phyloP scores from a whole-genome alignment of 31 red algal species.

The Bonnemaisonia californica region DNA sequence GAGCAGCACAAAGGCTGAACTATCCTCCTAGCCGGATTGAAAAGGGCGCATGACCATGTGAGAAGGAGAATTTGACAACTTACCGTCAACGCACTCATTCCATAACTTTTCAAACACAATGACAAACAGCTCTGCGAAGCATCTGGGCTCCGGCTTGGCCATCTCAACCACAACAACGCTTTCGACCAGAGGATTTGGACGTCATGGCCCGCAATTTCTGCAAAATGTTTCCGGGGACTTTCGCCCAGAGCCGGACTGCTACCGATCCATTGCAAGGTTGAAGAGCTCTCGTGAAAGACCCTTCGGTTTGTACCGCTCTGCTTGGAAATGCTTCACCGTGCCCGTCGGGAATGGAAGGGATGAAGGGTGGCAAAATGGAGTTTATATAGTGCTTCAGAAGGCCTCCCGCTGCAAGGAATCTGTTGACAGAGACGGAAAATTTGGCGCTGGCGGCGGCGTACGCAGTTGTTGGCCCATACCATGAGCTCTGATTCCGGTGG shows the following conservation, averaged over 20 bases:
- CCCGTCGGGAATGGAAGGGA: neutral
- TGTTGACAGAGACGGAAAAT: too few relatives aligned
- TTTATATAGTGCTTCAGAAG: constrained; percentile 12
- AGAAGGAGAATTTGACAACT: neutral
- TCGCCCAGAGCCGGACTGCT: constrained; percentile 52
- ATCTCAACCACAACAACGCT: constrained; percentile 55
- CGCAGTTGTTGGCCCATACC: too few relatives aligned
- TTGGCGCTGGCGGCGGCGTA: too few relatives aligned
- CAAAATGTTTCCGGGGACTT: constrained; percentile 69
- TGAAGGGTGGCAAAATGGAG: neutral
- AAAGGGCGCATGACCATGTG: neutral
- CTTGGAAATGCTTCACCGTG: constrained; percentile 73
- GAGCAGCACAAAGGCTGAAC: constrained; percentile 42
- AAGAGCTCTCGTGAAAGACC: constrained; percentile 19
- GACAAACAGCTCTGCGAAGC: constrained; percentile 57
- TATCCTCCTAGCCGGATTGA: constrained; percentile 17
- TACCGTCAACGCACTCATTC: constrained; percentile 67
- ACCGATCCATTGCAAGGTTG: neutral
- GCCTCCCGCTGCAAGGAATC: too few relatives aligned
- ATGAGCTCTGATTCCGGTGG: too few relatives aligned
- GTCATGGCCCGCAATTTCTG: constrained; percentile 69
- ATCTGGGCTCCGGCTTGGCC: constrained; percentile 61
- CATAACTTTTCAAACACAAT: constrained; percentile 65
- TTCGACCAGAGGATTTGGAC: constrained; percentile 44
- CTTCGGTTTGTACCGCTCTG: constrained; percentile 55